Conservation (phyloP, 441 rosid species). For the Jatropha multifida region DNA sequence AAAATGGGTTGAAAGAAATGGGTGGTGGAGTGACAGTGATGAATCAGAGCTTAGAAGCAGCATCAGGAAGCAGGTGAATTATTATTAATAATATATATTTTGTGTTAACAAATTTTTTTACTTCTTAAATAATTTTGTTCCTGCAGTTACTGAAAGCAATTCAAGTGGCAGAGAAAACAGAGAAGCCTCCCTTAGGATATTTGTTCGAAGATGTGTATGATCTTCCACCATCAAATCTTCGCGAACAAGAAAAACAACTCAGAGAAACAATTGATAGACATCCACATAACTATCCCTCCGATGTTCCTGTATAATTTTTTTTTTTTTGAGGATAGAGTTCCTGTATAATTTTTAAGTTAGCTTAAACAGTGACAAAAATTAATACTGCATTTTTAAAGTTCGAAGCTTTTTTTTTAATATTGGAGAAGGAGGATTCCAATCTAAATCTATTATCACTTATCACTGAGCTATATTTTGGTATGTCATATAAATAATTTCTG, state of each 20-base stretch:
- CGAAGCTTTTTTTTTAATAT: neutral
- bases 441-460: no score
- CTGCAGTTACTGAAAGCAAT: conserved; percentile 66
- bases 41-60: conserved; percentile 62
- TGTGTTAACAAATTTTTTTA: neutral
- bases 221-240: conserved; percentile 56
- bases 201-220: conserved; percentile 81
- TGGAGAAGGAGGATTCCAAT: no score
- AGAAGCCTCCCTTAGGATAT: conserved; percentile 59
- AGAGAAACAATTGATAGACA: conserved; percentile 50
- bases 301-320: conserved; percentile 37
- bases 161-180: conserved; percentile 62
- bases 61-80: conserved; percentile 61
- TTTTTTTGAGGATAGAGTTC: neutral
- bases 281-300: conserved; percentile 70
- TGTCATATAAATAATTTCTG: no score
- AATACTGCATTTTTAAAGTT: neutral
- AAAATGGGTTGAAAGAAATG: conserved; percentile 67
- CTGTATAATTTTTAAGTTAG: no score
- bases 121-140: neutral
- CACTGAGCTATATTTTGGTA: no score
- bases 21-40: conserved; percentile 68
- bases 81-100: no score
- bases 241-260: conserved; percentile 61
- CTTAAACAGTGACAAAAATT: no score